Percentiles rank a stretch among this genome's conserved stretches.
Evolutionary conservation across 1,139 yeast genomes (phyloP).

Genomic region (Waltiozyma sp.): DNA sequence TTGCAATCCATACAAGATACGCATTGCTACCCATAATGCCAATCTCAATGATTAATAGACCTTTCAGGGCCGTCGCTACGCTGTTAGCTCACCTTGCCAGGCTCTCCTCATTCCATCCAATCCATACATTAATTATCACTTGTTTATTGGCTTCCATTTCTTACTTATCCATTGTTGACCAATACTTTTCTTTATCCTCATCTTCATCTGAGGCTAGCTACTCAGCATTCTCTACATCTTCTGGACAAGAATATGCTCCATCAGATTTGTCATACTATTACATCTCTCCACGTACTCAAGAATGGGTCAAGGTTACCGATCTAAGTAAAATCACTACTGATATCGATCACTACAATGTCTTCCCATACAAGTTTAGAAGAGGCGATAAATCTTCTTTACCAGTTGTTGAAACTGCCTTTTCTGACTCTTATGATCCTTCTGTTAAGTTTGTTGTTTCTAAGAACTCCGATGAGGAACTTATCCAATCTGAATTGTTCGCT

Average conservation of each 20-base stretch:
- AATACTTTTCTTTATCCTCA: conserved; percentile 42
- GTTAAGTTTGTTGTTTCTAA: conserved; percentile 20
- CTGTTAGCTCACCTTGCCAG: conserved; percentile 40
- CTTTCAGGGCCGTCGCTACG: conserved; percentile 14
- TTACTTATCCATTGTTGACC: conserved; percentile 72
- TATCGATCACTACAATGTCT: conserved; percentile 36
- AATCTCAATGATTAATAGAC: conserved; percentile 6
- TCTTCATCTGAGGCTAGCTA: conserved; percentile 9
- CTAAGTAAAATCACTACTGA: conserved; percentile 21
- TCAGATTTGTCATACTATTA: background rate
- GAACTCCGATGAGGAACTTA: conserved; percentile 3
- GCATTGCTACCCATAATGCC: background rate
- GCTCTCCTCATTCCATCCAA: conserved; percentile 73
- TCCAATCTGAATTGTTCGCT: conserved; percentile 15
- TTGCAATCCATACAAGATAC: background rate
- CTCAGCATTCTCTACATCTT: conserved; percentile 7
- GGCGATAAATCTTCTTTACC: conserved; percentile 25
- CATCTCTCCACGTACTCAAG: conserved; percentile 16
- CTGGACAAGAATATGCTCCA: conserved; percentile 1
- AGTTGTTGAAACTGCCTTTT: conserved; percentile 15
- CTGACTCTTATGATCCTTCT: conserved; percentile 14
- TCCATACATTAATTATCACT: conserved; percentile 71
- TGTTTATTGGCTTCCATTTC: conserved; percentile 72
- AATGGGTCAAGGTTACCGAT: conserved; percentile 37
- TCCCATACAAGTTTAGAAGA: conserved; percentile 46